A percentile compares a stretch with the other conserved stretches of the same genome.
Conservation (phyloP, 225 moss, liverwort and hornwort genomes). For the Lunularia cruciata region DNA sequence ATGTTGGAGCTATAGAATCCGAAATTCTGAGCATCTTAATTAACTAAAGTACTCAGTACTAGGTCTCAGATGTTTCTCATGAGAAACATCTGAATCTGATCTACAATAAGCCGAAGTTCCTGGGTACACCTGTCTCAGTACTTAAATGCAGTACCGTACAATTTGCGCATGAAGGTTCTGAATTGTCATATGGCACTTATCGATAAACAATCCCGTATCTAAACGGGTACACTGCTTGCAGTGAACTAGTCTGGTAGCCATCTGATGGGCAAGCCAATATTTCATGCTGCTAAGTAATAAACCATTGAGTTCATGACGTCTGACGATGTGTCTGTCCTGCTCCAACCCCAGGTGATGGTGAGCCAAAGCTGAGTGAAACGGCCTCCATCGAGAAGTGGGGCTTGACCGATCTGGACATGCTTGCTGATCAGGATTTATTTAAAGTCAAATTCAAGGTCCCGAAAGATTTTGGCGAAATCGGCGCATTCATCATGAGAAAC, state of each 20-base stretch:
- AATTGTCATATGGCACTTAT: too few relatives aligned
- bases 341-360: neutral
- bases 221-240: too few relatives aligned
- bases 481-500: slow-evolving; percentile 50
- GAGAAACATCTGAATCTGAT: too few relatives aligned
- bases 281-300: neutral
- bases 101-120: too few relatives aligned
- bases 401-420: slow-evolving; percentile 17
- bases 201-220: too few relatives aligned
- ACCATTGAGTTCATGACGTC: neutral
- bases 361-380: neutral
- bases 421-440: slow-evolving; percentile 42
- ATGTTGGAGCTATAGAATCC: too few relatives aligned
- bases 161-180: too few relatives aligned
- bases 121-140: too few relatives aligned
- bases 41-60: too few relatives aligned
- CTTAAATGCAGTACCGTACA: too few relatives aligned
- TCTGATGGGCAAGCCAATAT: neutral
- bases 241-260: neutral
- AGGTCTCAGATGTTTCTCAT: too few relatives aligned
- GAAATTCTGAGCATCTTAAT: neutral
- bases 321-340: neutral
- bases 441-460: slow-evolving; percentile 44
- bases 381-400: slow-evolving; percentile 15
- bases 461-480: slow-evolving; percentile 48